Percentiles rank a stretch among this genome's conserved stretches.
phyloP scores from a whole-genome alignment of 257 asterid species.

The Lycium ferocissimum region DNA sequence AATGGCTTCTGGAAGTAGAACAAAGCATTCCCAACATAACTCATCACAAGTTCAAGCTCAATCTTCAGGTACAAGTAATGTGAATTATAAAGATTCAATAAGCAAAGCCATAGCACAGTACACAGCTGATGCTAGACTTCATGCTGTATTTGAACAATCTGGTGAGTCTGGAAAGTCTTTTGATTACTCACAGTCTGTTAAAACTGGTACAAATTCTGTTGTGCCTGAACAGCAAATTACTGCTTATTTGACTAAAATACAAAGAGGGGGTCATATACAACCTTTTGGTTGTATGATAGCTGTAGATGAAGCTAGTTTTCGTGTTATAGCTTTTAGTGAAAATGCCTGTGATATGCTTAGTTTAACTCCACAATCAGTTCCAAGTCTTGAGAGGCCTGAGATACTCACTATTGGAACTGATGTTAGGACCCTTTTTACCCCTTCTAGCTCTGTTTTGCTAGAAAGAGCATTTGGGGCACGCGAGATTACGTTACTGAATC shows the following conservation, averaged over 20 bases:
- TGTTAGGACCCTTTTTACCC: conserved; percentile 70
- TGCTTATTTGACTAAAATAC: conserved; percentile 73
- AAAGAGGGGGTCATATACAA: conserved; percentile 81
- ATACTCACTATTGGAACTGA: conserved; percentile 63
- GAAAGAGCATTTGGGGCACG: conserved; percentile 76
- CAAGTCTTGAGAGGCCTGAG: conserved; percentile 62
- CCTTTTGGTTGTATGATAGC: conserved; percentile 88
- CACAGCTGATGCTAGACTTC: conserved; percentile 79
- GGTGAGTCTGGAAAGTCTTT: conserved; percentile 82
- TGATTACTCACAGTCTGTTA: conserved; percentile 72
- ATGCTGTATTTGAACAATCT: conserved; percentile 86
- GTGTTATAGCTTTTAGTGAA: conserved; percentile 60
- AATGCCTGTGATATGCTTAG: conserved; percentile 74
- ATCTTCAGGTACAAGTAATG: conserved; percentile 47
- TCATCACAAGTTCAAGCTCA: conserved; percentile 42
- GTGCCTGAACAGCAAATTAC: conserved; percentile 73
- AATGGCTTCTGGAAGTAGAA: conserved; percentile 57
- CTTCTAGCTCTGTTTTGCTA: conserved; percentile 64
- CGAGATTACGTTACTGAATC: conserved; percentile 75
- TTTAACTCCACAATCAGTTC: conserved; percentile 75
- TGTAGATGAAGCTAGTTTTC: conserved; percentile 62
- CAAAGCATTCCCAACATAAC: conserved; percentile 29
- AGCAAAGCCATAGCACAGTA: conserved; percentile 83
- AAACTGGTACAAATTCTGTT: conserved; percentile 45
- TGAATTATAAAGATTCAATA: conserved; percentile 46